A percentile compares a stretch with the other conserved stretches of the same genome.
Evolutionary conservation across 1,139 yeast genomes (phyloP).

Genomic region (Meyerozyma sp.): DNA sequence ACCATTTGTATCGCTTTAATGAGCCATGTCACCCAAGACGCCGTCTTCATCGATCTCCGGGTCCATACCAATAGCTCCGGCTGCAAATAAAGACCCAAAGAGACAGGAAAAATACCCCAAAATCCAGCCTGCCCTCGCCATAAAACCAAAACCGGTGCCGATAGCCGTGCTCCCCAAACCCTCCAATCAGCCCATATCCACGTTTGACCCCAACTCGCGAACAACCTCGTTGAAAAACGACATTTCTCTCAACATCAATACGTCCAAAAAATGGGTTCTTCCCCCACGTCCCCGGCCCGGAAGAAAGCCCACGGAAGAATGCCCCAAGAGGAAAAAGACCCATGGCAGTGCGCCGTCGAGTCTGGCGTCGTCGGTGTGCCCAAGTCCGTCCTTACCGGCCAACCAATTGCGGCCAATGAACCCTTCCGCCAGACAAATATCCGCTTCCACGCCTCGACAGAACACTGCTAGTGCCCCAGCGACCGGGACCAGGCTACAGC

Average conservation of each 20-base stretch:
- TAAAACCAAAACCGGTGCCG: slow-evolving; percentile 26
- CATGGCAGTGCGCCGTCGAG: background rate
- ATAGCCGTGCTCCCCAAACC: slow-evolving; percentile 26
- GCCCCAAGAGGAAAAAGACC: slow-evolving; percentile 1
- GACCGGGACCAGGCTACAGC: background rate
- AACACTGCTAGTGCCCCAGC: background rate
- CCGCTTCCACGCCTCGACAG: background rate
- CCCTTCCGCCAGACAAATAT: background rate
- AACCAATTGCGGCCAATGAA: too few relatives aligned
- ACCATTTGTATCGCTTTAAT: background rate
- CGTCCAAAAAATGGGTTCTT: slow-evolving; percentile 57
- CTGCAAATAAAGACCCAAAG: background rate
- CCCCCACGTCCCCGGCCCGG: slow-evolving; percentile 67
- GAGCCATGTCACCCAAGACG: background rate
- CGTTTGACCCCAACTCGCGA: slow-evolving; percentile 14
- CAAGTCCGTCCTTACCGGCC: background rate
- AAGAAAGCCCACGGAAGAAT: slow-evolving; percentile 32
- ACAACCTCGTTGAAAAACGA: slow-evolving; percentile 14
- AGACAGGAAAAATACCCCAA: slow-evolving; percentile 24
- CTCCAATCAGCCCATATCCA: slow-evolving; percentile 9
- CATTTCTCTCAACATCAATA: slow-evolving; percentile 31
- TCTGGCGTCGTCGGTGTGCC: too few relatives aligned
- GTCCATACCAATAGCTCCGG: background rate
- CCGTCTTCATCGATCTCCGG: background rate
- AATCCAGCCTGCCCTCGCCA: slow-evolving; percentile 40